Conservation (phyloP, 192 early-diverging fungal genomes). For the Rhizoclosmatium globosum region DNA sequence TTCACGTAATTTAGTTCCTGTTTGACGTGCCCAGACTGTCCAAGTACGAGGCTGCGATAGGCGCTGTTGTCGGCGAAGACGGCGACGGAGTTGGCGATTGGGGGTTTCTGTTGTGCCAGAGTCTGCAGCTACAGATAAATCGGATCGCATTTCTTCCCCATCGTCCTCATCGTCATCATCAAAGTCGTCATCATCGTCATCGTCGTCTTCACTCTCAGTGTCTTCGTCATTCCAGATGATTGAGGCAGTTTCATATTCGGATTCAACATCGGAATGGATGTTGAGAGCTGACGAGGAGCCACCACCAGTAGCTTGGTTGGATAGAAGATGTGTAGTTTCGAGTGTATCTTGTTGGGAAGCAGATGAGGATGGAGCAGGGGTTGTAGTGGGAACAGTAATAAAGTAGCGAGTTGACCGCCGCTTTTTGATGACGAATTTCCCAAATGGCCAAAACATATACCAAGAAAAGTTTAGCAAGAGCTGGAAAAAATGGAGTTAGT, state of each 20-base stretch:
- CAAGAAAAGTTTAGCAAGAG: slow-evolving; percentile 79
- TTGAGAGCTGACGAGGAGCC: neutral
- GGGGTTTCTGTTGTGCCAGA: neutral
- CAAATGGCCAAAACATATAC: slow-evolving; percentile 98
- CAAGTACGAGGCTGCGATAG: neutral
- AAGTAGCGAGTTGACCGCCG: slow-evolving; percentile 43
- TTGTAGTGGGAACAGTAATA: neutral
- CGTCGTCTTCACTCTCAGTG: slow-evolving; percentile 3
- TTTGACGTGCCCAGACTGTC: neutral
- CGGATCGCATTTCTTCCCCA: too few species aligned
- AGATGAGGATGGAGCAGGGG: neutral
- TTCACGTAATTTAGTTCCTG: slow-evolving; percentile 8
- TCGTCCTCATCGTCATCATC: neutral
- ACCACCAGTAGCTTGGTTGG: neutral
- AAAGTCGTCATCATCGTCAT: neutral
- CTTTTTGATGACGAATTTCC: slow-evolving; percentile 82
- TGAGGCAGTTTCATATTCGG: neutral
- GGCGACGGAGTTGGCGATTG: neutral
- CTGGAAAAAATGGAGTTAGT: slow-evolving; percentile 3
- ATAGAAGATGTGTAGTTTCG: neutral
- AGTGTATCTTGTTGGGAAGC: neutral
- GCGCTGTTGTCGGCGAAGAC: neutral
- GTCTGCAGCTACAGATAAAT: neutral
- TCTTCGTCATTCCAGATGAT: slow-evolving; percentile 28
- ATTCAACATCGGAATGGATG: slow-evolving; percentile 13